A percentile compares a stretch with the other conserved stretches of the same genome.
Evolutionary conservation across 1,284 basidiomycete species (phyloP).

Genomic region (Coriolopsis trogii): DNA sequence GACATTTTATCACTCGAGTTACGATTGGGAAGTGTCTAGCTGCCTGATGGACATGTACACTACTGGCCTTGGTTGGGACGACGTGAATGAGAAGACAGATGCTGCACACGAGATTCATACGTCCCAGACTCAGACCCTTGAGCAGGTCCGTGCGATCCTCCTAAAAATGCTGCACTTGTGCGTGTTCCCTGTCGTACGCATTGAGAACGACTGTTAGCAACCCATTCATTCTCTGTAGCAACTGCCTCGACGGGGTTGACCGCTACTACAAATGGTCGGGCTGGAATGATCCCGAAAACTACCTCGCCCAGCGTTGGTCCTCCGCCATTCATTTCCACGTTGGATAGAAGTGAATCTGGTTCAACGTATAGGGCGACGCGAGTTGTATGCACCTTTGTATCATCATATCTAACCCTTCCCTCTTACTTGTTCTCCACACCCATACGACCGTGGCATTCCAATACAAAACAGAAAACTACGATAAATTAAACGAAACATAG

Average conservation of each 20-base stretch:
- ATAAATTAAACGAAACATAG: too few species aligned
- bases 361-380: too few species aligned
- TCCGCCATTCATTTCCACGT: slow-evolving; percentile 46
- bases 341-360: slow-evolving; percentile 54
- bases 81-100: slow-evolving; percentile 40
- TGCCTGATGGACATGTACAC: slow-evolving; percentile 49
- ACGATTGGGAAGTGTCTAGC: slow-evolving; percentile 51
- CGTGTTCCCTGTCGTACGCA: slow-evolving; percentile 18
- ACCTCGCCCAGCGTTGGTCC: slow-evolving; percentile 45
- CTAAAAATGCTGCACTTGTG: slow-evolving; percentile 54
- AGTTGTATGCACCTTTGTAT: too few species aligned
- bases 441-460: too few species aligned
- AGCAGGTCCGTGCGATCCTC: slow-evolving; percentile 41
- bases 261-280: slow-evolving; percentile 49
- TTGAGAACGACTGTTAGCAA: background rate
- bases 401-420: too few species aligned
- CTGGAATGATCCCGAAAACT: slow-evolving; percentile 44
- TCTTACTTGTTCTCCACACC: too few species aligned
- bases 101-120: slow-evolving; percentile 37
- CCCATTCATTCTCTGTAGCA: slow-evolving; percentile 33
- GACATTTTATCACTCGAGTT: slow-evolving; percentile 46
- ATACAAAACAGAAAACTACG: too few species aligned
- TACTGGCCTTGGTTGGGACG: slow-evolving; percentile 44
- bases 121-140: slow-evolving; percentile 41
- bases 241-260: slow-evolving; percentile 46